Conservation (phyloP, 768 basidiomycete genomes). For the Phanerodontia chrysosporium region DNA sequence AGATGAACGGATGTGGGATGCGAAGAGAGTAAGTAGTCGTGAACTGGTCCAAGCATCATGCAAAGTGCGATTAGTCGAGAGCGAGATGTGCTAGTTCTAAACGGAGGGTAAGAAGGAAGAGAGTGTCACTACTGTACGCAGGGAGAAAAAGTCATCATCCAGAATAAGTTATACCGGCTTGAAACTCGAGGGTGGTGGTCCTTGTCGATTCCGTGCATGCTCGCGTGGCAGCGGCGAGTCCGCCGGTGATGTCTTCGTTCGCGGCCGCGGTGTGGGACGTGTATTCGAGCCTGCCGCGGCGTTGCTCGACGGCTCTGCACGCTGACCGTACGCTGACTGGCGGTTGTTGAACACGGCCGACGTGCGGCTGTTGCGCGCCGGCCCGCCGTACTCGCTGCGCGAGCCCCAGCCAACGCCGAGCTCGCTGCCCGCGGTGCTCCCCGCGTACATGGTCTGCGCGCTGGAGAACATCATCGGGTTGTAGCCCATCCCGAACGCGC, state of each 20-base stretch:
- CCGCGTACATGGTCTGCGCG: constrained; percentile 55
- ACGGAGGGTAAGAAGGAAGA: not conserved
- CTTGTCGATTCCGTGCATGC: constrained; percentile 9
- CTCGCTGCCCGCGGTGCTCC: constrained; percentile 57
- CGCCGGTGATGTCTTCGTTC: constrained; percentile 30
- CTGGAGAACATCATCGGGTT: constrained; percentile 49
- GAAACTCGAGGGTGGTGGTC: constrained; percentile 33
- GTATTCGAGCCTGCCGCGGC: constrained; percentile 13
- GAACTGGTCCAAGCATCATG: not conserved
- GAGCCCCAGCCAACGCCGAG: constrained; percentile 44
- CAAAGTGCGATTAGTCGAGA: not conserved
- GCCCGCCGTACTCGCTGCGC: constrained; percentile 61
- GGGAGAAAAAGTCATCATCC: not conserved
- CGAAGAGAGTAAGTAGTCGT: not conserved
- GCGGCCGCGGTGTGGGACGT: constrained; percentile 19
- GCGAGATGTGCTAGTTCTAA: not conserved
- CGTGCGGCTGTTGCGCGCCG: constrained; percentile 17
- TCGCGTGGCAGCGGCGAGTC: constrained; percentile 15
- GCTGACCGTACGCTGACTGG: not conserved
- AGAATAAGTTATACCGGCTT: not conserved
- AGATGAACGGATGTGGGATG: not conserved
- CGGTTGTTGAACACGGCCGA: constrained; percentile 17
- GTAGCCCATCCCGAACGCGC: constrained; percentile 27
- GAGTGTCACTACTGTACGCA: not conserved
- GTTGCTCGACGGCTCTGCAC: constrained; percentile 12